Conservation (phyloP, 345 rosid genomes). For the Nasturtium officinale region DNA sequence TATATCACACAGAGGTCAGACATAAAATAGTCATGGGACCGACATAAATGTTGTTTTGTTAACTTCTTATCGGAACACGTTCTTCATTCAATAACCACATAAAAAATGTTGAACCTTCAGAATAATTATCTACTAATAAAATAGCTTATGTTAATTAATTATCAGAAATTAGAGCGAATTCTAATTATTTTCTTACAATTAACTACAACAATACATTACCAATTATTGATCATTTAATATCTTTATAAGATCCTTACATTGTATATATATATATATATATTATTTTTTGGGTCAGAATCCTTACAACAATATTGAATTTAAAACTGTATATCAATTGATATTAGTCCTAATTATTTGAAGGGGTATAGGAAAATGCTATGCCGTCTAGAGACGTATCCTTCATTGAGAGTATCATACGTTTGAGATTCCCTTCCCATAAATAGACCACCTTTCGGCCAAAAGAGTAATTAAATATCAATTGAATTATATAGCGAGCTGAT, state of each 20-base stretch:
- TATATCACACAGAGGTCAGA: constrained; percentile 35
- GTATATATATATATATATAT: too few species aligned
- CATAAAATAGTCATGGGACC: constrained; percentile 36
- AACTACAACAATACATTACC: not conserved
- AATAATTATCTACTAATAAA: constrained; percentile 11
- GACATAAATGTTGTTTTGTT: constrained; percentile 38
- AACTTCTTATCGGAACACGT: constrained; percentile 38
- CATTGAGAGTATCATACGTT: constrained; percentile 42
- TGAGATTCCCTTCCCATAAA: constrained; percentile 38
- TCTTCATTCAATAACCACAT: constrained; percentile 31
- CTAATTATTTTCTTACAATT: not conserved
- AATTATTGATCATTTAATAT: not conserved
- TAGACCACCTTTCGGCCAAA: constrained; percentile 29
- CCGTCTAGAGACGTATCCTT: constrained; percentile 27
- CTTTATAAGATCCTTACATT: too few species aligned
- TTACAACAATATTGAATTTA: not conserved
- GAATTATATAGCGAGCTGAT: not conserved
- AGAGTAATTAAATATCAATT: constrained; percentile 8
- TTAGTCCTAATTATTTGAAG: constrained; percentile 10
- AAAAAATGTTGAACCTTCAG: constrained; percentile 14
- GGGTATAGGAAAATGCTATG: constrained; percentile 3
- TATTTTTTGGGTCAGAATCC: not conserved
- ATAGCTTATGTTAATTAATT: not conserved
- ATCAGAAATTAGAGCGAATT: not conserved
- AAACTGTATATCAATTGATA: not conserved